Evolutionary conservation across 2,329 filamentous ascomycete species (phyloP).

Genomic region (Sclerotinia subarctica): DNA sequence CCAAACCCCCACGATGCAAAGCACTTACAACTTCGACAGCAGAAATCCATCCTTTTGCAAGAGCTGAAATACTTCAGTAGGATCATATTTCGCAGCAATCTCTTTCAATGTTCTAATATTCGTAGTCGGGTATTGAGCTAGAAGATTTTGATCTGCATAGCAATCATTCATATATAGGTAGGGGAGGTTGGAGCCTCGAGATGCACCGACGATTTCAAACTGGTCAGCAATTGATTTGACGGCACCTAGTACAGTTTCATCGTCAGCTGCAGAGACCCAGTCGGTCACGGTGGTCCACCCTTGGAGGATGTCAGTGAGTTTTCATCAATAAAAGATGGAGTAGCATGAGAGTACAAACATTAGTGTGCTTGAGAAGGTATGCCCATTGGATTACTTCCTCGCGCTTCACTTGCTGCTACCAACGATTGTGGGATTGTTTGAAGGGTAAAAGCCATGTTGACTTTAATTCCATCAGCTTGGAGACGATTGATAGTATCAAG

Average conservation of each 20-base stretch:
- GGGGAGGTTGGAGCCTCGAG: not conserved
- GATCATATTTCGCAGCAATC: not conserved
- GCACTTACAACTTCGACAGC: not conserved
- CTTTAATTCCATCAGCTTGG: not conserved
- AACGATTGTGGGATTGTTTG: not conserved
- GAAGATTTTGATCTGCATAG: constrained; percentile 9
- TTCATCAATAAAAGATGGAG: not conserved
- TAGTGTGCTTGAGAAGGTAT: not conserved
- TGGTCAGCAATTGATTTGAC: not conserved
- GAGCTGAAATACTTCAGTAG: not conserved
- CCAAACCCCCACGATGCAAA: not conserved
- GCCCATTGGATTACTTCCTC: constrained; percentile 7
- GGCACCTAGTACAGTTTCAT: not conserved
- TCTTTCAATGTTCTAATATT: not conserved
- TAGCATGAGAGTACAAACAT: not conserved
- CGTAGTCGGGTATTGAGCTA: not conserved
- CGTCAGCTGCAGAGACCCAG: not conserved
- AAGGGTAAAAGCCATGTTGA: not conserved
- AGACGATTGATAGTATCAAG: constrained; percentile 2
- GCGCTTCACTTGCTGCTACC: not conserved
- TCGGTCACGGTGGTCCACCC: not conserved
- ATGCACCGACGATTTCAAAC: not conserved
- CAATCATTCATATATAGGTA: constrained; percentile 1
- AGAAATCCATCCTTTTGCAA: constrained; percentile 2
- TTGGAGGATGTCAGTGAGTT: not conserved